Evolutionary conservation across 768 basidiomycete genomes (phyloP), one percentile per base, ranked within the genome.

Genomic region (Suillus tomentosus): DNA sequence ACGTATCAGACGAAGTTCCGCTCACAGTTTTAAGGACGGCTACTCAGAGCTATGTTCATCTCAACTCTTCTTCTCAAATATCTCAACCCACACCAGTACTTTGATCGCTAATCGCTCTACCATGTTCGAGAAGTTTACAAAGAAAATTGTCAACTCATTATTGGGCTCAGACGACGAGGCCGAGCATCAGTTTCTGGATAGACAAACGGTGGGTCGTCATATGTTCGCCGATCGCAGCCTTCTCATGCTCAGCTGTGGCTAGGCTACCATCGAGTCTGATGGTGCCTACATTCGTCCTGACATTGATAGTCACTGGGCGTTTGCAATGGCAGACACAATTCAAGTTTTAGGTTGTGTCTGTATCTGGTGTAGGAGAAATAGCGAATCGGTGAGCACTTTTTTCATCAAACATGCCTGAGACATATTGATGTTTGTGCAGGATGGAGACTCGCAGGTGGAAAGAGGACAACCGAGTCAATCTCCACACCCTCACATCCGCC

Each of bases 41-140:
- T 31, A 3, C 57, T 19, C 17, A 17, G 6, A 27, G 5, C 27
- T 17, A 58, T 58, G 57, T 13, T 19, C 31, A 6, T 19, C 40
- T 31, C 1, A 19, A 19, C 11, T 42, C 6, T 11, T 24, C 15
- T 24, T 19, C 24, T 11, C 24, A 39, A 24, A 5, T 19, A 27
- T 19, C 2, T 42, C 4, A 1, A 27, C 27, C 27, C 40, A 27
- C 22, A 37, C 27, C 24, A 58, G 6, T 22, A 27, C 15, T 57
- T 40, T 17, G 4, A 57, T 14, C 2, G 11, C 19, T 57, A 40
- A 57, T 57, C 37, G 22, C 27, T 36, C 56, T 6, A 34, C 27
- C 47, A 69, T 72, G 67, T 39, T 66, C n/a, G 7, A 27, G 55
- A 66, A 60, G 58, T 69, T 73, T 27, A 63, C 37, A 66, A 62